Evolutionary conservation across 1,139 yeast species (phyloP).

Genomic region (Zygoascus hellenicus): DNA sequence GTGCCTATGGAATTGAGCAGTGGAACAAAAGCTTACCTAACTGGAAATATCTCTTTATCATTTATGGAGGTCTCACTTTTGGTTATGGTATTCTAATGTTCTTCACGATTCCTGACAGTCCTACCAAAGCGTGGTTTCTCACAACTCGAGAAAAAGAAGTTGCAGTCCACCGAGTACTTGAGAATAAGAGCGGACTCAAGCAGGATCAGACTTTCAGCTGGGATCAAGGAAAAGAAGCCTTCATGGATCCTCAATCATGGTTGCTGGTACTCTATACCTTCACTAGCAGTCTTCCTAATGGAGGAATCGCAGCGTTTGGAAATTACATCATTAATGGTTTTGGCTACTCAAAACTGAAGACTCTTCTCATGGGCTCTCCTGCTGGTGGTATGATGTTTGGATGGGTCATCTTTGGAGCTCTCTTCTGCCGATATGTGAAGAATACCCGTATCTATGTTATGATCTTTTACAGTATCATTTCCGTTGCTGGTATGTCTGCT

Average conservation of each 20-base stretch:
- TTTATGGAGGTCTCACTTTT: constrained; percentile 29
- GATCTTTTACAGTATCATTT: constrained; percentile 20
- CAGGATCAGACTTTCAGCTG: constrained; percentile 44
- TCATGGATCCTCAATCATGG: constrained; percentile 41
- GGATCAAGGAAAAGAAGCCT: constrained; percentile 6
- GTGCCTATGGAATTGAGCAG: constrained; percentile 43
- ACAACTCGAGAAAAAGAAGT: constrained; percentile 45
- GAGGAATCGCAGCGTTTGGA: constrained; percentile 38
- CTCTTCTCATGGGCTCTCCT: constrained; percentile 26
- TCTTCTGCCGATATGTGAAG: constrained; percentile 14
- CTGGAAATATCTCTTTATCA: constrained; percentile 52
- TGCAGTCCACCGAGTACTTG: constrained; percentile 47
- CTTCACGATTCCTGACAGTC: constrained; percentile 47
- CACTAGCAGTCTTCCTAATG: constrained; percentile 42
- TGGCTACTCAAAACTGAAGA: constrained; percentile 24
- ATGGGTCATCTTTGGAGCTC: constrained; percentile 19
- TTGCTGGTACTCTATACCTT: constrained; percentile 39
- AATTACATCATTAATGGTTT: constrained; percentile 24
- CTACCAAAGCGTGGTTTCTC: constrained; percentile 51
- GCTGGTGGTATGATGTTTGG: constrained; percentile 22
- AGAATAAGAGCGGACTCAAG: constrained; percentile 47
- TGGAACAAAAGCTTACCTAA: constrained; percentile 33
- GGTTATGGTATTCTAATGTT: constrained; percentile 44
- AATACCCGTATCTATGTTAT: constrained; percentile 17
- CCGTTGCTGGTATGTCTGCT: constrained; percentile 24